phyloP scores from a whole-genome alignment of 1,284 basidiomycete species.

The Sanghuangporus baumii region DNA sequence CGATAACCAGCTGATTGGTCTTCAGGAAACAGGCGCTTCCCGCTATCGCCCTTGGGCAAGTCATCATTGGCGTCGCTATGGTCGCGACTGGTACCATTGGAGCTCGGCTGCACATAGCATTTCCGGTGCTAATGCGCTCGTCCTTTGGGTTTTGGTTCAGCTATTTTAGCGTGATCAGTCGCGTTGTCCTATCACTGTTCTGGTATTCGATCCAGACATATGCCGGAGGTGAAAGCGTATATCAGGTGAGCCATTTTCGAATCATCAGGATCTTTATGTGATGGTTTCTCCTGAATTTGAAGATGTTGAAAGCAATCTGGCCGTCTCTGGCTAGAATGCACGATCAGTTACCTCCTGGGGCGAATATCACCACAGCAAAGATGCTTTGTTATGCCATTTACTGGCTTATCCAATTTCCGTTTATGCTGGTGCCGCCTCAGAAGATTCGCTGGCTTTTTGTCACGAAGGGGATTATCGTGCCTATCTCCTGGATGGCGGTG shows the following conservation, averaged over 20 bases:
- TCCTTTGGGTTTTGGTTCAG: conserved; percentile 79
- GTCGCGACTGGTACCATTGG: conserved; percentile 68
- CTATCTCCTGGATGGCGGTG: conserved; percentile 62
- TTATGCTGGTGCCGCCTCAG: conserved; percentile 72
- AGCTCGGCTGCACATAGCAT: conserved; percentile 61
- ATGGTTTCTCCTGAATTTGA: neutral
- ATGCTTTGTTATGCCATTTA: conserved; percentile 77
- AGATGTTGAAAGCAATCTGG: conserved; percentile 78
- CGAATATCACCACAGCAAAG: conserved; percentile 59
- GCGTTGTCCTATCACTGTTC: conserved; percentile 70
- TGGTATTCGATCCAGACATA: conserved; percentile 66
- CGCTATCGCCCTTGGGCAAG: conserved; percentile 58
- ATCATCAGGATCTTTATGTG: neutral
- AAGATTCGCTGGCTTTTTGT: conserved; percentile 70
- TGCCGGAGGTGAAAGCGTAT: conserved; percentile 58
- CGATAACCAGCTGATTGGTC: neutral
- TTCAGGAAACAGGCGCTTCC: neutral
- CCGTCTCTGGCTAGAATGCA: conserved; percentile 58
- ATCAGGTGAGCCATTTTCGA: conserved; percentile 35
- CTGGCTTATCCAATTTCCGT: conserved; percentile 70
- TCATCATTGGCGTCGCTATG: conserved; percentile 51
- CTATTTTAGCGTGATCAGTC: conserved; percentile 71
- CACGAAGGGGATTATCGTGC: conserved; percentile 60
- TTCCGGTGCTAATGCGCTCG: conserved; percentile 68
- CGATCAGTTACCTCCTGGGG: conserved; percentile 52